Conservation (phyloP, 305 asterid genomes). For the Caryopteris hybrid region DNA sequence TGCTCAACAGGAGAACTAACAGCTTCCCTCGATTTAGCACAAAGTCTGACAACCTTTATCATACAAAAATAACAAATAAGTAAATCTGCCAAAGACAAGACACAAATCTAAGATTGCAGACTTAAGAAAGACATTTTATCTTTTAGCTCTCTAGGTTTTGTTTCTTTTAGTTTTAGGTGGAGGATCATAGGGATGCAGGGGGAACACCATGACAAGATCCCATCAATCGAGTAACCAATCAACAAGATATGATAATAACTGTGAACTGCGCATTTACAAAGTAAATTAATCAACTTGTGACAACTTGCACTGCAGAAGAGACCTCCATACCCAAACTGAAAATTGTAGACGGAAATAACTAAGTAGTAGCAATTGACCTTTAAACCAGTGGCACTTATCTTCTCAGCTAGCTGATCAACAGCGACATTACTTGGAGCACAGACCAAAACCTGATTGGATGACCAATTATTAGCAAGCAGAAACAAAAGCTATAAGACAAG, state of each 20-base stretch:
- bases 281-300: neutral
- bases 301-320: neutral
- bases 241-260: neutral
- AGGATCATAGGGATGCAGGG: neutral
- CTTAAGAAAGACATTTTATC: conserved; percentile 6
- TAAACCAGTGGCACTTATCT: conserved; percentile 97
- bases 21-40: conserved; percentile 99
- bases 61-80: neutral
- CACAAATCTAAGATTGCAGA: conserved; percentile 2
- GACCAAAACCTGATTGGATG: conserved; percentile 74
- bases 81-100: neutral
- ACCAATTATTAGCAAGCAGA: conserved; percentile 13
- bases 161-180: neutral
- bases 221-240: neutral
- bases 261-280: neutral
- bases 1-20: conserved; percentile 99
- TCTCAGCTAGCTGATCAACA: conserved; percentile 98
- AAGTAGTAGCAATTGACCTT: conserved; percentile 52
- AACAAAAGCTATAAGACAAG: neutral
- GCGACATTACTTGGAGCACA: conserved; percentile 99
- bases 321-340: conserved; percentile 2
- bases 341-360: neutral
- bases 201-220: neutral
- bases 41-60: conserved; percentile 83
- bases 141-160: neutral